These are phyloP conservation scores for Prototheca wickerhamii DNA, from an alignment of 163 green algal species.

Conservation along the genomic window DNA sequence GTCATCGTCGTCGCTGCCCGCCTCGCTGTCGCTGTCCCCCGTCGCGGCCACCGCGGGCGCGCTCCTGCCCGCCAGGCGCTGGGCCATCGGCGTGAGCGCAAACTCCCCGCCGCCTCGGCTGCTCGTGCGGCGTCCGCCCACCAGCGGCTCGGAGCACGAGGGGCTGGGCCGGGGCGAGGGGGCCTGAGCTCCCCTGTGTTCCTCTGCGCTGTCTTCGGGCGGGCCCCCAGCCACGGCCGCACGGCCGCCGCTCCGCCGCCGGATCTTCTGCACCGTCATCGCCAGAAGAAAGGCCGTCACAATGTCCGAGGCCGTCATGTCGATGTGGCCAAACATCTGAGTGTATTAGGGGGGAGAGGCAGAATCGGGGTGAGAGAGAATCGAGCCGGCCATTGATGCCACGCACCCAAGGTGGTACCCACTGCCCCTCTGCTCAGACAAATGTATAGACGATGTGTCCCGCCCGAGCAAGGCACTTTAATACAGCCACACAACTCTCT, in stretches of 20 bases:
- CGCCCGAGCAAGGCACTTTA: background rate
- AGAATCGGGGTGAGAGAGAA: background rate
- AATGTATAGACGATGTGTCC: background rate
- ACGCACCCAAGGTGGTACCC: background rate
- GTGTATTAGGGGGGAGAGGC: background rate
- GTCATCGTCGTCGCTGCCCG: background rate
- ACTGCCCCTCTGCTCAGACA: background rate
- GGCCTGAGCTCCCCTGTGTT: background rate
- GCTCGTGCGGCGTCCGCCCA: background rate
- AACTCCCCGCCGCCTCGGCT: background rate
- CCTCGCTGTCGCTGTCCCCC: too few species aligned
- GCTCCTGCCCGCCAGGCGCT: too few species aligned
- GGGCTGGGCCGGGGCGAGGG: background rate
- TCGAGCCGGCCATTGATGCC: background rate
- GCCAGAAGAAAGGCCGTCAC: slow-evolving; percentile 30
- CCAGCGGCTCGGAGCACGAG: too few species aligned
- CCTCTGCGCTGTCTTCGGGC: background rate
- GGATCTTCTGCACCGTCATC: slow-evolving; percentile 22
- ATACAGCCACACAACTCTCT: background rate
- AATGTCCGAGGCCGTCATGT: slow-evolving; percentile 36
- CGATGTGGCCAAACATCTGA: slow-evolving; percentile 35
- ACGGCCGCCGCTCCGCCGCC: slow-evolving; percentile 1
- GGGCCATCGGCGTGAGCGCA: too few species aligned
- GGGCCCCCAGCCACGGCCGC: too few species aligned
- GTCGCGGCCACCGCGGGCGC: too few species aligned